phyloP scores from a whole-genome alignment of 176 grass and related monocot species.

The Paspalum notatum region DNA sequence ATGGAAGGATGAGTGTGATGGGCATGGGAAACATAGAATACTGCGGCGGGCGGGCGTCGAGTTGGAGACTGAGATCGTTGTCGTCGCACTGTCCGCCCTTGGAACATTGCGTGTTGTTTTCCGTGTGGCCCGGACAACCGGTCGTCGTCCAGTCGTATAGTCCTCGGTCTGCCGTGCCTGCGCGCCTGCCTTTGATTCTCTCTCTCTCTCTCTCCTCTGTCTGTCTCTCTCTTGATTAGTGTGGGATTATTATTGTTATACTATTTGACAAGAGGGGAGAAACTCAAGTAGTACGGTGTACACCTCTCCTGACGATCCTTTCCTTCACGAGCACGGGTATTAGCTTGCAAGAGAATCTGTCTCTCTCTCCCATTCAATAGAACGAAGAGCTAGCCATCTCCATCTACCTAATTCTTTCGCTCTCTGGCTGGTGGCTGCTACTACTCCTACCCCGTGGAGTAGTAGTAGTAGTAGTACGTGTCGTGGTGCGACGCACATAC shows the following conservation, averaged over 20 bases:
- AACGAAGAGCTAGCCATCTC: not conserved
- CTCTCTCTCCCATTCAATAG: not conserved
- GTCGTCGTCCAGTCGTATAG: not conserved
- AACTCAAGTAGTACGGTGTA: not conserved
- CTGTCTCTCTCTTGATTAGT: no score
- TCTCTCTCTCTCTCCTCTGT: not conserved
- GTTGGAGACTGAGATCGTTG: slow-evolving; percentile 48
- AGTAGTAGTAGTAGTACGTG: no score
- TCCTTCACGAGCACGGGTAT: slow-evolving; percentile 10
- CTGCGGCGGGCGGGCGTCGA: not conserved
- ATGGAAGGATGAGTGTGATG: slow-evolving; percentile 5
- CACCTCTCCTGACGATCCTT: not conserved
- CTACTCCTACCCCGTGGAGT: not conserved
- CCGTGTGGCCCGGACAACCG: not conserved
- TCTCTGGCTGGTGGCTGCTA: not conserved
- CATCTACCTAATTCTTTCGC: not conserved
- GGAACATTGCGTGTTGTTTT: slow-evolving; percentile 21
- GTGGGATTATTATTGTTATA: not conserved
- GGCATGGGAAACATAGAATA: not conserved
- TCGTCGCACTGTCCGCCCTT: slow-evolving; percentile 29
- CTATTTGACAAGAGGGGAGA: slow-evolving; percentile 5
- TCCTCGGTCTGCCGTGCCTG: not conserved
- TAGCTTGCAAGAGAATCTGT: not conserved
- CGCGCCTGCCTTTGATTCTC: not conserved
- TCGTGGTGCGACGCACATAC: no score